phyloP scores from a whole-genome alignment of 805 yeast genomes.

The Candida dajiaensis region DNA sequence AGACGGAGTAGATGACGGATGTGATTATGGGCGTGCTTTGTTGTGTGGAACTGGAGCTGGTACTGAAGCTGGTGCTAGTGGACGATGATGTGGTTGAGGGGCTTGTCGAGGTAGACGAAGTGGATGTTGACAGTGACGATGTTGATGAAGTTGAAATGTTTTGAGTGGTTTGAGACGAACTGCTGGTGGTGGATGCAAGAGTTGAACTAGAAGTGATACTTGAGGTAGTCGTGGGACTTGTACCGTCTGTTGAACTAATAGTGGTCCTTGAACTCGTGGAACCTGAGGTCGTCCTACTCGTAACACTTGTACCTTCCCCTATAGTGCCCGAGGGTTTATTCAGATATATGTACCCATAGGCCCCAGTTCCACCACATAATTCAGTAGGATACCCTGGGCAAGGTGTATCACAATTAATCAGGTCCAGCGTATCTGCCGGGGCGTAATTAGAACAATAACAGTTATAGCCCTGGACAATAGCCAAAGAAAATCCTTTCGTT shows the following conservation, averaged over 20 bases:
- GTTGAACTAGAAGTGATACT: slow-evolving; percentile 11
- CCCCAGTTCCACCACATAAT: slow-evolving; percentile 34
- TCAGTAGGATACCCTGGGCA: slow-evolving; percentile 39
- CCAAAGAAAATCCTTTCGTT: slow-evolving; percentile 26
- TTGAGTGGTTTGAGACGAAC: slow-evolving; percentile 8
- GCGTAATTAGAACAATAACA: slow-evolving; percentile 41
- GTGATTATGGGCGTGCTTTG: slow-evolving; percentile 6
- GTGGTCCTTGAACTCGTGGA: slow-evolving; percentile 5
- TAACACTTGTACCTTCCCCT: slow-evolving; percentile 7
- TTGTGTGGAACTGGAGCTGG: slow-evolving; percentile 7
- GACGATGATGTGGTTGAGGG: slow-evolving; percentile 1
- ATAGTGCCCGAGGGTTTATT: slow-evolving; percentile 4
- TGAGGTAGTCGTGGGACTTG: no score
- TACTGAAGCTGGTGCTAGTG: slow-evolving; percentile 1
- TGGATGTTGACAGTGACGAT: slow-evolving; percentile 10
- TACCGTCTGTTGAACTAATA: no score
- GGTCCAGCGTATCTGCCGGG: slow-evolving; percentile 27
- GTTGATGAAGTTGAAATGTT: slow-evolving; percentile 11
- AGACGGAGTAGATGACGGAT: slow-evolving; percentile 5
- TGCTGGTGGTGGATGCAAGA: background rate
- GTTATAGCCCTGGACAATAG: slow-evolving; percentile 30
- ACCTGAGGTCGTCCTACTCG: slow-evolving; percentile 14
- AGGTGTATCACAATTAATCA: slow-evolving; percentile 25
- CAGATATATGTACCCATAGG: slow-evolving; percentile 35
- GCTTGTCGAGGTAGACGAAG: slow-evolving; percentile 10